Percentiles rank a stretch among this genome's conserved stretches.
Evolutionary conservation across 306 rosid species (phyloP).

Genomic region (Vicia faba): DNA sequence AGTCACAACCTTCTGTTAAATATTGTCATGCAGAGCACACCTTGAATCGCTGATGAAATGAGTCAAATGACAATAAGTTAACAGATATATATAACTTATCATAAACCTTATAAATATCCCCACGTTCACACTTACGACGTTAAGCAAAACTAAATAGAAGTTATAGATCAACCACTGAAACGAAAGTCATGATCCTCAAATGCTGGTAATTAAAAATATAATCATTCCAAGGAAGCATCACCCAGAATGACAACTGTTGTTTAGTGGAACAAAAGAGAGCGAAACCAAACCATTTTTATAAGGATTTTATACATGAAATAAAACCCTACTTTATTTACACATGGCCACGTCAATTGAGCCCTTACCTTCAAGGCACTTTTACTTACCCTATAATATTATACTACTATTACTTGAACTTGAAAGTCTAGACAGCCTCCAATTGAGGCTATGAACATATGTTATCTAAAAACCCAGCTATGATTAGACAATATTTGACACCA

Average conservation of each 20-base stretch:
- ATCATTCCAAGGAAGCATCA: no score
- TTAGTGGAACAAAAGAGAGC: conserved; percentile 18
- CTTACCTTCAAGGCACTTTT: not conserved
- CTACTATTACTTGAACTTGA: not conserved
- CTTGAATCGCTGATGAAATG: no score
- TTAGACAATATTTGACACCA: not conserved
- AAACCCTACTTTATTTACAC: conserved; percentile 8
- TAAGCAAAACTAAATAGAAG: no score
- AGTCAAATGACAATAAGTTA: no score
- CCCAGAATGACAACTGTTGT: conserved; percentile 18
- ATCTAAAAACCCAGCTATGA: conserved; percentile 17
- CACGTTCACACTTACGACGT: no score
- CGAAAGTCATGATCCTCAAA: no score
- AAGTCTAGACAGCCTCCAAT: conserved; percentile 14
- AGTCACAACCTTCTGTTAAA: conserved; percentile 13
- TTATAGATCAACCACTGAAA: no score
- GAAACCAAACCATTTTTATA: not conserved
- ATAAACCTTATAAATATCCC: no score
- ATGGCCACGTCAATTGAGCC: conserved; percentile 11
- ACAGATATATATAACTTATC: no score
- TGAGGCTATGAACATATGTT: not conserved
- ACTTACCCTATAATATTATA: not conserved
- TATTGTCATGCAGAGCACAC: no score
- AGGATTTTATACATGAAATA: not conserved
- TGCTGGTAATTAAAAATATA: no score